Conservation (phyloP, 1,284 basidiomycete species). For the Polyporus tsugae region DNA sequence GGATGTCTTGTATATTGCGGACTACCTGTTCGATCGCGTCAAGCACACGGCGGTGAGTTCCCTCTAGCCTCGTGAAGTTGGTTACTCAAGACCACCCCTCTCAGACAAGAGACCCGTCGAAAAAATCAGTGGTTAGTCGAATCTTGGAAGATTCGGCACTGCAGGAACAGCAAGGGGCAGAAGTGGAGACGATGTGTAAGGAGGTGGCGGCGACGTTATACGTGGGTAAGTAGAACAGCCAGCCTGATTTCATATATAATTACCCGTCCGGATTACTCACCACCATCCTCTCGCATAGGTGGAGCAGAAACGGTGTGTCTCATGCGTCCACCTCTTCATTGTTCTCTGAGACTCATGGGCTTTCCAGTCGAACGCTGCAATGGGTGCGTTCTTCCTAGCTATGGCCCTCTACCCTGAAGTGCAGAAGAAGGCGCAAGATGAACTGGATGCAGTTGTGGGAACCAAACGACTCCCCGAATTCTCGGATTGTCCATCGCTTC, state of each 20-base stretch:
- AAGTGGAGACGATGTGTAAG: not conserved
- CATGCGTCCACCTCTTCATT: too few relatives aligned
- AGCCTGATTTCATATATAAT: not conserved
- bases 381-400: slow-evolving; percentile 38
- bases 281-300: slow-evolving; percentile 6
- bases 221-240: slow-evolving; percentile 18
- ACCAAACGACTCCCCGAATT: slow-evolving; percentile 41
- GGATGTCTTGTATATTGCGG: slow-evolving; percentile 17
- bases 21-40: slow-evolving; percentile 21
- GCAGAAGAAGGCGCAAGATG: slow-evolving; percentile 41
- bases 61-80: fast-evolving
- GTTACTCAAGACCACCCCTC: not conserved
- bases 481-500: slow-evolving; percentile 38
- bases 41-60: slow-evolving; percentile 19
- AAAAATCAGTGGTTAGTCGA: slow-evolving; percentile 16
- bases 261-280: not conserved
- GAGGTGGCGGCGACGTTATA: slow-evolving; percentile 26
- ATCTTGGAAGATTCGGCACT: slow-evolving; percentile 7
- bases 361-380: slow-evolving; percentile 23
- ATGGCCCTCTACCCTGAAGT: slow-evolving; percentile 43
- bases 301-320: slow-evolving; percentile 26
- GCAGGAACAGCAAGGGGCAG: slow-evolving; percentile 7
- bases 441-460: slow-evolving; percentile 43
- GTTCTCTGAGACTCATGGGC: not conserved
- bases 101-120: slow-evolving; percentile 9